Conservation (phyloP, 78 protist genomes). For the Dictyostelium intermedium region DNA sequence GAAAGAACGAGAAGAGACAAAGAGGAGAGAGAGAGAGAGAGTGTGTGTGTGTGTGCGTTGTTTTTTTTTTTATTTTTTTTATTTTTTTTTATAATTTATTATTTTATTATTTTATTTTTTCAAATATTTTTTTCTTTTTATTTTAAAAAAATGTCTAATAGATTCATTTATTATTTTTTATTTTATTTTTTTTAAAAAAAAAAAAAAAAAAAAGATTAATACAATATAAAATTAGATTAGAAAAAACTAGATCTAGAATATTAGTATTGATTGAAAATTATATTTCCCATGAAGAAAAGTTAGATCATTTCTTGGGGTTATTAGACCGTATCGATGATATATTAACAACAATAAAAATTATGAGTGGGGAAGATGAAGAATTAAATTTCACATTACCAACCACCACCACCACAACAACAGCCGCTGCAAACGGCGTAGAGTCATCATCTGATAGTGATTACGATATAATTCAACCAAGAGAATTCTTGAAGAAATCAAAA, state of each 20-base stretch:
- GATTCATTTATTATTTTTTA: no score
- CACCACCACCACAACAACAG: background rate
- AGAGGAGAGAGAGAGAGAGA: background rate
- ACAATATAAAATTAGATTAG: conserved; percentile 21
- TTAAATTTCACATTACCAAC: conserved; percentile 21
- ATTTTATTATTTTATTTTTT: background rate
- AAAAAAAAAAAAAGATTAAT: background rate
- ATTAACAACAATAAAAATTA: conserved; percentile 18
- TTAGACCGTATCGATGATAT: conserved; percentile 63
- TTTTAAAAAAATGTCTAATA: background rate
- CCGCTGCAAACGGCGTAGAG: background rate
- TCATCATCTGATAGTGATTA: background rate
- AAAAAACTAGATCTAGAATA: conserved; percentile 21
- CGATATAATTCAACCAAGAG: background rate
- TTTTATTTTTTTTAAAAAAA: background rate
- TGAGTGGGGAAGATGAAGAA: conserved; percentile 10
- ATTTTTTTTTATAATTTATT: no score
- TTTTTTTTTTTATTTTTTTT: no score
- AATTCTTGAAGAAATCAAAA: background rate
- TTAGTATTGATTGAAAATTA: conserved; percentile 38
- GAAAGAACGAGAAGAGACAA: no score
- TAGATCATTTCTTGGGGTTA: conserved; percentile 27
- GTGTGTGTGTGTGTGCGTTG: no score
- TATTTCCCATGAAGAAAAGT: conserved; percentile 27
- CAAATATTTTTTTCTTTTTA: background rate